Percentiles rank a stretch among this genome's conserved stretches.
Evolutionary conservation across 495 filamentous ascomycete genomes (phyloP).

Genomic region (Friedmanniomyces simplex): DNA sequence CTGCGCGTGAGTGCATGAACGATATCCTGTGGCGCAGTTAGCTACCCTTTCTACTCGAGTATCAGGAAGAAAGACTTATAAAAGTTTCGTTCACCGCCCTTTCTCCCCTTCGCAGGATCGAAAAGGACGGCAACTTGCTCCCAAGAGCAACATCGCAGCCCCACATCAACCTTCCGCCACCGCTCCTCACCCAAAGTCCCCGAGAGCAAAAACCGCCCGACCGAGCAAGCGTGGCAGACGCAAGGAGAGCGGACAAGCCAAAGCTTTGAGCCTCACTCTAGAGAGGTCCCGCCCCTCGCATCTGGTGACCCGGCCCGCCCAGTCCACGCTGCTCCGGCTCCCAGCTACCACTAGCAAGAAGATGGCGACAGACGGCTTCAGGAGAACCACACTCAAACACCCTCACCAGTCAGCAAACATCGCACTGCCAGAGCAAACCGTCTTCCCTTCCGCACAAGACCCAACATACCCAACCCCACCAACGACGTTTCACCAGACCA

Average conservation of each 20-base stretch:
- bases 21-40: conserved; percentile 4
- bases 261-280: conserved; percentile 92
- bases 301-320: conserved; percentile 13
- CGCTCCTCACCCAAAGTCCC: neutral
- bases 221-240: neutral
- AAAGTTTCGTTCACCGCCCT: conserved; percentile 3
- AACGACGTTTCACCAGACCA: conserved; percentile 4
- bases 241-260: conserved; percentile 62
- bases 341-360: neutral
- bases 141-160: conserved; percentile 1
- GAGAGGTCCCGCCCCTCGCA: conserved; percentile 65
- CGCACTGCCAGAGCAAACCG: neutral
- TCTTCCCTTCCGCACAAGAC: neutral
- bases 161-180: neutral
- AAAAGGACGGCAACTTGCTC: no score
- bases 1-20: neutral
- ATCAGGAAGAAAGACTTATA: conserved; percentile 16
- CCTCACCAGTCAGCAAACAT: neutral
- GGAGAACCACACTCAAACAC: neutral
- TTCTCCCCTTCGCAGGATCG: conserved; percentile 15
- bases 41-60: neutral
- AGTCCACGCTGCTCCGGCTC: neutral
- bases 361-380: neutral
- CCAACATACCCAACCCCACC: neutral
- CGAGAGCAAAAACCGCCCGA: neutral